A percentile compares a stretch with the other conserved stretches of the same genome.
These are phyloP conservation scores for Arctium minus DNA, from an alignment of 129 eudicot species.

Conservation along the genomic window DNA sequence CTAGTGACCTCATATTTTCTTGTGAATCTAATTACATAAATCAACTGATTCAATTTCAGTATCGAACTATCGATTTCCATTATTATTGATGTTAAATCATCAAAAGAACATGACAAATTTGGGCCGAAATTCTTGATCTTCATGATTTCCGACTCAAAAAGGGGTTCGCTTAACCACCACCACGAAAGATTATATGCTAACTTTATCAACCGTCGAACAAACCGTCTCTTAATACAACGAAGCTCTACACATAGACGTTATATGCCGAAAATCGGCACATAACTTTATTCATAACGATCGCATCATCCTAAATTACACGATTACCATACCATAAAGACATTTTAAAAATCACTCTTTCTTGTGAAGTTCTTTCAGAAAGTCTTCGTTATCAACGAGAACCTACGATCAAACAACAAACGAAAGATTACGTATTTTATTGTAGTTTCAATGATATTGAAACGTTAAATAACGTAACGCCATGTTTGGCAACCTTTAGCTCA, in stretches of 20 bases:
- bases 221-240: background rate
- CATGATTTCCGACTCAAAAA: too few species aligned
- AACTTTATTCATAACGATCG: conserved; percentile 23
- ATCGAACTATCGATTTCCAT: too few species aligned
- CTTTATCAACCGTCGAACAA: background rate
- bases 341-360: conserved; percentile 19
- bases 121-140: too few species aligned
- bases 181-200: background rate
- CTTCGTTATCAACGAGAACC: conserved; percentile 89
- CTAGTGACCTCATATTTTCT: too few species aligned
- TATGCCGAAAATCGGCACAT: background rate
- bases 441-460: background rate
- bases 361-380: conserved; percentile 79
- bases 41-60: too few species aligned
- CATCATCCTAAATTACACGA: conserved; percentile 1
- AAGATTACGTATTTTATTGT: background rate
- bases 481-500: background rate
- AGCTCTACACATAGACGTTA: background rate
- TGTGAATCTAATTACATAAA: too few species aligned
- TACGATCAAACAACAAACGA: conserved; percentile 17
- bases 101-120: too few species aligned
- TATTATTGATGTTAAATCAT: too few species aligned
- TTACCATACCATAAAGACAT: background rate
- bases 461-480: too few species aligned
- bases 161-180: background rate